Conservation (phyloP, 768 basidiomycete species). For the Ramaria sp. region DNA sequence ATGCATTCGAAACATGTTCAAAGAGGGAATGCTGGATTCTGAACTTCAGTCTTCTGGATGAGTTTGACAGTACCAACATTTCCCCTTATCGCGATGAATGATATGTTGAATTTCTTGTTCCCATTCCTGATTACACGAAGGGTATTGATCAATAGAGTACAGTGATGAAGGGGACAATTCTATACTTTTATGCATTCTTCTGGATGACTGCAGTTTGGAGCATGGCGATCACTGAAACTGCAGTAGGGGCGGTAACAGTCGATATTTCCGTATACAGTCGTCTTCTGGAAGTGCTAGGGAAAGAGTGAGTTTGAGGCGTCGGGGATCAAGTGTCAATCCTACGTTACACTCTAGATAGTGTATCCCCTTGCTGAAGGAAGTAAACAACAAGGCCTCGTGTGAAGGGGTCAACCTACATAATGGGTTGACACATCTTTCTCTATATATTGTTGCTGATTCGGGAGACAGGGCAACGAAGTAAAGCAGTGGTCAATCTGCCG, state of each 20-base stretch:
- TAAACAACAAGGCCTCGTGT: neutral
- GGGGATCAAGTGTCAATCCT: neutral
- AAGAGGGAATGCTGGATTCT: no score
- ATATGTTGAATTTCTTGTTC: slow-evolving; percentile 2
- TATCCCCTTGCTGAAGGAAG: neutral
- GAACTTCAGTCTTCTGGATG: neutral
- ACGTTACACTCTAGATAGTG: slow-evolving; percentile 9
- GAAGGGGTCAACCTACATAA: slow-evolving; percentile 1
- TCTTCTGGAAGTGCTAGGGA: slow-evolving; percentile 5
- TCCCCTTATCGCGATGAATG: neutral
- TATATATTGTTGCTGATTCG: neutral
- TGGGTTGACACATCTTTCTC: neutral
- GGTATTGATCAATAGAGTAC: no score
- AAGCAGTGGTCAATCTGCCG: no score
- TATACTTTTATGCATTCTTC: neutral
- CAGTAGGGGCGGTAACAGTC: neutral
- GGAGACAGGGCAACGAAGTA: no score
- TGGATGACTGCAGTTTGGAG: slow-evolving; percentile 2
- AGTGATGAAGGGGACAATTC: no score
- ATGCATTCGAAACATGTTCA: no score
- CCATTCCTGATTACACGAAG: neutral
- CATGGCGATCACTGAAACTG: neutral
- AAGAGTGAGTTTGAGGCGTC: neutral
- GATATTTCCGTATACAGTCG: slow-evolving; percentile 1
- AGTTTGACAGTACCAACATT: neutral